Percentiles rank a stretch among this genome's conserved stretches.
Evolutionary conservation across 441 rosid genomes (phyloP).

Genomic region (Macaranga tanarius): DNA sequence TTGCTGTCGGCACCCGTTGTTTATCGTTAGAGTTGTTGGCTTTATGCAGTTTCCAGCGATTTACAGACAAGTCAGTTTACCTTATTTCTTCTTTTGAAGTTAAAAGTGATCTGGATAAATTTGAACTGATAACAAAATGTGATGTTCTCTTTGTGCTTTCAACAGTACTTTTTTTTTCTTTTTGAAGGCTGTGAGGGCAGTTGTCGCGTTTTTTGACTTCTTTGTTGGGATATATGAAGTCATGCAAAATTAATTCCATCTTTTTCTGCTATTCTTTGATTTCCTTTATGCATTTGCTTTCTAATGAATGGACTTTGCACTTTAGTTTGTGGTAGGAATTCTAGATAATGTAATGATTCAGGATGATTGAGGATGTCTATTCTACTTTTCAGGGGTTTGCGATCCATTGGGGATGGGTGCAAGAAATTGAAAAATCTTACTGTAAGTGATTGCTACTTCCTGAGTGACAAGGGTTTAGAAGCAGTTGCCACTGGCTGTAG

Average conservation of each 20-base stretch:
- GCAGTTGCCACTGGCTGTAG: constrained; percentile 73
- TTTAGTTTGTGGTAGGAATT: neutral
- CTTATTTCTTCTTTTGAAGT: constrained; percentile 18
- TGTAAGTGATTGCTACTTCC: constrained; percentile 71
- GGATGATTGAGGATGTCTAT: constrained; percentile 10
- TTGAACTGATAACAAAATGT: constrained; percentile 1
- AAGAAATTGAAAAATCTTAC: constrained; percentile 70
- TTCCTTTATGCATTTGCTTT: neutral
- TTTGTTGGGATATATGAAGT: neutral
- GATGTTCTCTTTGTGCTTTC: neutral
- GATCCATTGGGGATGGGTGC: constrained; percentile 70
- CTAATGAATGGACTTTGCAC: constrained; percentile 1
- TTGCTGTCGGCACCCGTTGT: constrained; percentile 56
- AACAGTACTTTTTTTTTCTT: neutral
- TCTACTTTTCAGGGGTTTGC: constrained; percentile 67
- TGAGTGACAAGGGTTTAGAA: constrained; percentile 77
- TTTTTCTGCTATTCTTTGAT: constrained; percentile 9
- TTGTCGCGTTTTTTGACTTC: neutral
- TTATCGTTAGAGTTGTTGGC: constrained; percentile 74
- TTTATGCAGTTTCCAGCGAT: constrained; percentile 69
- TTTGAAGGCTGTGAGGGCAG: neutral
- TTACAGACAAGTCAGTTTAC: constrained; percentile 67
- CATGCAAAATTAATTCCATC: neutral
- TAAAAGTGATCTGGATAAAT: neutral
- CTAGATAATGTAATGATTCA: constrained; percentile 12